A percentile compares a stretch with the other conserved stretches of the same genome.
Conservation (phyloP, 2,329 filamentous ascomycete species). For the Clonostachys chloroleuca region DNA sequence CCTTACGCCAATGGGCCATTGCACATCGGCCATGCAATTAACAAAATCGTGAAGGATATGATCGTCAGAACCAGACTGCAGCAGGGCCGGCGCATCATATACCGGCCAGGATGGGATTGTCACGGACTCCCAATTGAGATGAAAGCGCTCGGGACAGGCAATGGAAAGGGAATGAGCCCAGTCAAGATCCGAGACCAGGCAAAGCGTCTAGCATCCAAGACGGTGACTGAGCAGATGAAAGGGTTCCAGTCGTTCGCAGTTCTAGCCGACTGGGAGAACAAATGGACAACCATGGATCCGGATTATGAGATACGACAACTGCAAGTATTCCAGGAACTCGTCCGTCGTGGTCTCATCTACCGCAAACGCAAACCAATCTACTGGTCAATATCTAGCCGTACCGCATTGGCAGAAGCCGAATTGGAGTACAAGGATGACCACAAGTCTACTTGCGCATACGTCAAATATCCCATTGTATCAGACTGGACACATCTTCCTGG, state of each 20-base stretch:
- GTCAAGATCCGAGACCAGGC: conserved; percentile 62
- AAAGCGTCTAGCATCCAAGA: conserved; percentile 60
- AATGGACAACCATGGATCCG: conserved; percentile 76
- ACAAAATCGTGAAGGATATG: conserved; percentile 96
- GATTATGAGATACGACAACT: conserved; percentile 73
- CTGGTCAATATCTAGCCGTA: conserved; percentile 77
- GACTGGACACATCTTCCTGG: conserved; percentile 21
- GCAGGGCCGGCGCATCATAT: conserved; percentile 66
- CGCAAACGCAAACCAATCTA: conserved; percentile 79
- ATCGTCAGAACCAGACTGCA: conserved; percentile 78
- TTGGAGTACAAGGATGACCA: conserved; percentile 79
- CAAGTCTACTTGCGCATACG: conserved; percentile 67
- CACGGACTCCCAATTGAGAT: conserved; percentile 96
- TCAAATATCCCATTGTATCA: conserved; percentile 68
- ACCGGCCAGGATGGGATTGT: conserved; percentile 94
- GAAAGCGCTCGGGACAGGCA: conserved; percentile 70
- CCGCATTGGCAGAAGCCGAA: conserved; percentile 79
- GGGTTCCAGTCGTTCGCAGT: conserved; percentile 70
- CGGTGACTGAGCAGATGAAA: conserved; percentile 68
- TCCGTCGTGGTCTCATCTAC: conserved; percentile 69
- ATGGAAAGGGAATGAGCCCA: conserved; percentile 37
- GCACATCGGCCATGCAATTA: conserved; percentile 91
- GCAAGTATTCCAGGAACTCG: conserved; percentile 70
- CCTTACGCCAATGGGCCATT: conserved; percentile 93
- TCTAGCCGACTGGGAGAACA: conserved; percentile 75